A percentile compares a stretch with the other conserved stretches of the same genome.
Conservation (phyloP, 805 yeast species). For the Candida sithepensis region DNA sequence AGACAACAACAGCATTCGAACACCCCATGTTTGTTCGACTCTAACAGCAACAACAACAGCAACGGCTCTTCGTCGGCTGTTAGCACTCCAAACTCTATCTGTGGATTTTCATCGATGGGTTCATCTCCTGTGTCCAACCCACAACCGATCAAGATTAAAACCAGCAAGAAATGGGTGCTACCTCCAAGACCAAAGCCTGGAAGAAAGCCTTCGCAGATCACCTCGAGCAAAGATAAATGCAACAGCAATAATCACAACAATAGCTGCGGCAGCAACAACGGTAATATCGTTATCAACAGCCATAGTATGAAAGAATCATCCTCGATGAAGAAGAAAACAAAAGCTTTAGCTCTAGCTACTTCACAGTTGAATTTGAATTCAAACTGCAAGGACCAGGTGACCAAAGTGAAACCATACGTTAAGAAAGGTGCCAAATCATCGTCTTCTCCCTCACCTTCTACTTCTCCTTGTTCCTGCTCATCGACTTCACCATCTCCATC, state of each 20-base stretch:
- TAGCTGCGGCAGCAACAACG: neutral
- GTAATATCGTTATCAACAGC: neutral
- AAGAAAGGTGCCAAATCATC: neutral
- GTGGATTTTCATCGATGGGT: neutral
- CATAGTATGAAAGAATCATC: neutral
- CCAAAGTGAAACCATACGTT: neutral
- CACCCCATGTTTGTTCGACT: neutral
- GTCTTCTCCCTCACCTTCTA: neutral
- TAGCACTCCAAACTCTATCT: neutral
- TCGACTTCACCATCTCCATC: constrained; percentile 1
- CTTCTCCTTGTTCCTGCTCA: neutral
- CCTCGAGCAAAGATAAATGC: constrained; percentile 5
- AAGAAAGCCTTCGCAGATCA: constrained; percentile 40
- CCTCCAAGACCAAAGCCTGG: constrained; percentile 85
- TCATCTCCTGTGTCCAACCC: constrained; percentile 1
- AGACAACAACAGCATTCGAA: neutral
- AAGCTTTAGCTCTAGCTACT: neutral
- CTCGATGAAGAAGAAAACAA: constrained; percentile 8
- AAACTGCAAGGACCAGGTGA: neutral
- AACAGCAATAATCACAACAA: neutral
- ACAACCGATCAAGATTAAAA: constrained; percentile 37
- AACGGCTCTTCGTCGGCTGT: constrained; percentile 1
- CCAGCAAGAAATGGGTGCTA: constrained; percentile 77
- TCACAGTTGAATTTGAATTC: neutral
- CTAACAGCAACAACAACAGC: neutral